phyloP scores from a whole-genome alignment of 2,329 filamentous ascomycete genomes.

The Teratosphaeria nubilosa region DNA sequence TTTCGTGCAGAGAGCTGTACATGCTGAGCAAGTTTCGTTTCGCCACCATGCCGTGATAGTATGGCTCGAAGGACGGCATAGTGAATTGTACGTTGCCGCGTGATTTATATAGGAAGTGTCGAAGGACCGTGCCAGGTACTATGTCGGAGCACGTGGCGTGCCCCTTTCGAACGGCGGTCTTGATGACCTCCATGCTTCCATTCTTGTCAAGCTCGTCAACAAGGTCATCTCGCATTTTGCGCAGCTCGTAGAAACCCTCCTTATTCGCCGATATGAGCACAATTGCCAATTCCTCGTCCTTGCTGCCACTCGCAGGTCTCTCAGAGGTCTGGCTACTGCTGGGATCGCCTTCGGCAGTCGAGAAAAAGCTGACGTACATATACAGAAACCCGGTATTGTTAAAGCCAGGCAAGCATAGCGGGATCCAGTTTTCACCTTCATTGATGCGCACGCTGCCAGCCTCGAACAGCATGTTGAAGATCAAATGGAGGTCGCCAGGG shows the following conservation, averaged over 20 bases:
- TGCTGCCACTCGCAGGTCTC: constrained; percentile 26
- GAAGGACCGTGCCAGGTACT: constrained; percentile 66
- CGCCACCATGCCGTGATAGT: constrained; percentile 42
- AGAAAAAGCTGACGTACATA: constrained; percentile 97
- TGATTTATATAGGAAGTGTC: constrained; percentile 94
- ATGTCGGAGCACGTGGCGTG: constrained; percentile 65
- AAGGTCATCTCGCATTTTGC: constrained; percentile 56
- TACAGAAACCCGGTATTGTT: constrained; percentile 95
- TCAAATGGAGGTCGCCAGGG: constrained; percentile 86
- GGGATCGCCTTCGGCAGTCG: constrained; percentile 33
- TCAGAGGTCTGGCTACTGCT: constrained; percentile 11
- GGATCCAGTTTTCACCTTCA: constrained; percentile 96
- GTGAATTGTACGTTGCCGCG: constrained; percentile 89
- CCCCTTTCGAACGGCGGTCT: constrained; percentile 57
- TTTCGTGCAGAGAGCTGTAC: constrained; percentile 76
- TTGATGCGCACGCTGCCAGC: constrained; percentile 84
- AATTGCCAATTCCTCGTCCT: constrained; percentile 64
- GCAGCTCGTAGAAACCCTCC: constrained; percentile 84
- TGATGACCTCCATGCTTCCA: constrained; percentile 64
- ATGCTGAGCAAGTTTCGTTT: constrained; percentile 58
- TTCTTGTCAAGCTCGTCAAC: constrained; percentile 65
- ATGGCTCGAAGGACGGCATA: constrained; percentile 70
- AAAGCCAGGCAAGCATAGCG: constrained; percentile 88
- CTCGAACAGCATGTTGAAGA: constrained; percentile 99
- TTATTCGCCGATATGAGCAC: constrained; percentile 87